Evolutionary conservation across 1,284 basidiomycete genomes (phyloP).

Genomic region (Ganoderma boninense): DNA sequence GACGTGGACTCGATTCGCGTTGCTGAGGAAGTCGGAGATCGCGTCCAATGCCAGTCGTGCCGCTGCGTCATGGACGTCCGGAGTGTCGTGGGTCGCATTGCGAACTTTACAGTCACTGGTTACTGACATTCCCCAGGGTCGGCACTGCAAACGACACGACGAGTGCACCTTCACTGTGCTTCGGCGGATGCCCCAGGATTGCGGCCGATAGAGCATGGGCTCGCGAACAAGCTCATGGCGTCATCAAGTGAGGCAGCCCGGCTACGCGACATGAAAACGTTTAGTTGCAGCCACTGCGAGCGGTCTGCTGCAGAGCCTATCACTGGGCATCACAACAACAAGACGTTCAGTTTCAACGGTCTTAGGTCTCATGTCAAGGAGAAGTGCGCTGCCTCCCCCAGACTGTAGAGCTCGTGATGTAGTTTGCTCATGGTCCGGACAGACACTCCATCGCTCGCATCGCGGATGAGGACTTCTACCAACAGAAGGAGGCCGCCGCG

Average conservation of each 20-base stretch:
- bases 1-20: slow-evolving; percentile 35
- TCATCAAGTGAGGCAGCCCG: slow-evolving; percentile 36
- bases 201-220: slow-evolving; percentile 44
- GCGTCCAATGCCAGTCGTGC: slow-evolving; percentile 62
- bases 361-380: slow-evolving; percentile 65
- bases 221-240: slow-evolving; percentile 42
- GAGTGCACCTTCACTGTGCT: slow-evolving; percentile 53
- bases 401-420: slow-evolving; percentile 6
- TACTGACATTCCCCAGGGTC: slow-evolving; percentile 48
- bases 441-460: slow-evolving; percentile 43
- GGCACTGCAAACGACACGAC: slow-evolving; percentile 71
- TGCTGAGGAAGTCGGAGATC: slow-evolving; percentile 40
- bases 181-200: slow-evolving; percentile 34
- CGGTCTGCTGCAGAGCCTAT: neutral
- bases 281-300: slow-evolving; percentile 64
- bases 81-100: slow-evolving; percentile 51
- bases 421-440: slow-evolving; percentile 8
- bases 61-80: slow-evolving; percentile 58
- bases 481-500: slow-evolving; percentile 22
- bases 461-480: slow-evolving; percentile 47
- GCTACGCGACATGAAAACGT: slow-evolving; percentile 46
- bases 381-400: slow-evolving; percentile 53
- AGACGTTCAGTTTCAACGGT: slow-evolving; percentile 54
- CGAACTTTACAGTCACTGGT: neutral
- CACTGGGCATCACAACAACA: neutral